phyloP scores from a whole-genome alignment of 106 monocot genomes.

The Dendrobium catenatum region DNA sequence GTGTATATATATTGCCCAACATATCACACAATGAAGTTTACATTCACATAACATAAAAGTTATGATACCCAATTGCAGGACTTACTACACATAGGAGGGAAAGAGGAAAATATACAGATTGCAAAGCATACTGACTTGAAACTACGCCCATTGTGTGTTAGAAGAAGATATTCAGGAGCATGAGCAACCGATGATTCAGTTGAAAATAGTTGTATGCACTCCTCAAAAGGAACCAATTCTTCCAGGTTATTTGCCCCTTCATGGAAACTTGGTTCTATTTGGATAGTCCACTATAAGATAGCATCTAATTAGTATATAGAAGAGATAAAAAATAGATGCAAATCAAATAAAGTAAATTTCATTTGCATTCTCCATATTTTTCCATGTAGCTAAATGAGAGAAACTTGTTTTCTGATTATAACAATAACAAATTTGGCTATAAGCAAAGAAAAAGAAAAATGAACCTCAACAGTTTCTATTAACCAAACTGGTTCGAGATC shows the following conservation, averaged over 20 bases:
- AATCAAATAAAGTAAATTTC: background rate
- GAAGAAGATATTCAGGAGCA: slow-evolving; percentile 69
- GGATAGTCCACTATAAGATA: slow-evolving; percentile 65
- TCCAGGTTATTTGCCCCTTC: slow-evolving; percentile 87
- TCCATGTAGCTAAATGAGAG: background rate
- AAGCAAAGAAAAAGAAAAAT: background rate
- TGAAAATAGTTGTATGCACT: slow-evolving; percentile 72
- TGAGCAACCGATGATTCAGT: slow-evolving; percentile 55
- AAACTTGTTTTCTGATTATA: background rate
- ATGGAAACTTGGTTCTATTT: slow-evolving; percentile 85
- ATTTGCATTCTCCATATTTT: background rate
- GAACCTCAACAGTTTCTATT: background rate
- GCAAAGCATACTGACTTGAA: slow-evolving; percentile 61
- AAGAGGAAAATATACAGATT: slow-evolving; percentile 1
- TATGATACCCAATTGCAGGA: background rate
- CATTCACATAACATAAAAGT: background rate
- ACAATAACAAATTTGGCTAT: background rate
- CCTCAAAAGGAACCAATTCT: slow-evolving; percentile 86
- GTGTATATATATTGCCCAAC: background rate
- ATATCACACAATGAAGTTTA: background rate
- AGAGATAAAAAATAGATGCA: background rate
- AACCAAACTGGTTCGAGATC: background rate
- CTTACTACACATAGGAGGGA: background rate
- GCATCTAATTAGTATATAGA: background rate
- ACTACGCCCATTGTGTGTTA: slow-evolving; percentile 86